Percentiles rank a stretch among this genome's conserved stretches.
These are phyloP conservation scores for Candolleomyces eurysporus DNA, from an alignment of 768 basidiomycete genomes.

Conservation along the genomic window DNA sequence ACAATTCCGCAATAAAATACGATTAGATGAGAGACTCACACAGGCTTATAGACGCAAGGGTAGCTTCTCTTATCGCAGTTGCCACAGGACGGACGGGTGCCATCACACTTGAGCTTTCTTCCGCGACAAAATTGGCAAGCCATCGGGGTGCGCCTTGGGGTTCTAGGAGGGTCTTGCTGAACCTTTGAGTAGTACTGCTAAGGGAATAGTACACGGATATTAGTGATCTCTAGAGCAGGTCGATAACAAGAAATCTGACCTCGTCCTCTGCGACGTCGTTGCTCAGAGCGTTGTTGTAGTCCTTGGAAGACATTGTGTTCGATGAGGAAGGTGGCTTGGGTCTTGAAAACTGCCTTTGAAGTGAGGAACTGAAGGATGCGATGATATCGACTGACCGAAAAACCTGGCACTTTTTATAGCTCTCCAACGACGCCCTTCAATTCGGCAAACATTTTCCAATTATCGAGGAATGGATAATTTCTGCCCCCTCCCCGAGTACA, in stretches of 20 bases:
- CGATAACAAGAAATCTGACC: background rate
- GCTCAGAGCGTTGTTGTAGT: background rate
- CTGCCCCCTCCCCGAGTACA: background rate
- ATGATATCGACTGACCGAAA: background rate
- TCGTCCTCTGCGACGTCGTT: background rate
- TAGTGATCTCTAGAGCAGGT: too few relatives aligned
- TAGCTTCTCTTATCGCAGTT: slow-evolving; percentile 63
- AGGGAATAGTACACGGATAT: background rate
- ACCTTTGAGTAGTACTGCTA: background rate
- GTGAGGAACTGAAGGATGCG: background rate
- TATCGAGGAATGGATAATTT: background rate
- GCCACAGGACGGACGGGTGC: slow-evolving; percentile 56
- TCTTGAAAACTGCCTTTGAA: background rate
- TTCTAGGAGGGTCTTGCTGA: slow-evolving; percentile 21
- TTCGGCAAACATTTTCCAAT: background rate
- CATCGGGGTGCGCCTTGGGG: slow-evolving; percentile 56
- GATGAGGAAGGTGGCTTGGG: background rate
- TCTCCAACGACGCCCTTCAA: background rate
- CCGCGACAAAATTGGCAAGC: slow-evolving; percentile 70
- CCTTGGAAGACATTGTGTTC: too few relatives aligned
- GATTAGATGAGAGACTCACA: slow-evolving; percentile 42
- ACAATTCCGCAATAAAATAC: too few relatives aligned
- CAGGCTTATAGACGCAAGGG: slow-evolving; percentile 61
- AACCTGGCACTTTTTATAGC: background rate
- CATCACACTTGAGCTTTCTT: slow-evolving; percentile 60